Base-by-base conservation (phyloP, 2,329 filamentous ascomycete species). In the Ophiostoma australiae region DNA sequence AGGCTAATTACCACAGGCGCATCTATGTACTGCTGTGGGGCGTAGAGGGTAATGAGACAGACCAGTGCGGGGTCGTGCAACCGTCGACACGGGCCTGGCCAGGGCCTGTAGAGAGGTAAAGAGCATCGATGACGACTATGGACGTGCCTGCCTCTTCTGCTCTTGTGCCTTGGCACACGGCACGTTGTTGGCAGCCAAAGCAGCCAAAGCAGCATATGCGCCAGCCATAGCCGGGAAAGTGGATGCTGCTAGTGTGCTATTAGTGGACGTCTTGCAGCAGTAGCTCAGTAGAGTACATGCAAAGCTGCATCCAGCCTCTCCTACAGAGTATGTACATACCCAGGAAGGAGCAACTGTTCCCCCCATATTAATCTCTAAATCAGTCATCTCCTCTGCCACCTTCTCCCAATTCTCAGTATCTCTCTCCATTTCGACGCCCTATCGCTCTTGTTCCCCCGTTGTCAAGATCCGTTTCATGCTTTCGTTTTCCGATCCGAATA, bases 61-160 rank as follows among this genome's bases (percentile, higher is more conserved):
- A 23, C 52, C 69, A 70, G 69, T 67, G 69, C 67, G 71, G 70
- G 71, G 70, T 68, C 39, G 37, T 37, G 52, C 66, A 48, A 65
- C 58, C 48, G 52, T 35, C 10, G 27, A 27, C 23, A 23, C 23
- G 52, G 27, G 63, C 41, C 61, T 70, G 39, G 55, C 48, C 33
- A 61, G 23, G 58, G 13, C 58, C 44, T 48, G 44, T 20, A 7
- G 5, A 48, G 15, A 17, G n/a, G 44, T 20, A 48, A 48, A 8
- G 17, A 20, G 17, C 37, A 39, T 48, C 44, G 44, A 44, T n/a
- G 31, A 67, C 63, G 35, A 65, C 27, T 27, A 13, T 58, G n/a
- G 48, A 31, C 37, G 23, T 20, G 69, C 52, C 52, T 58, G 52
- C 52, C 52, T 58, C 52, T 27, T 63, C 27, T 70, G 69, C 52